These are phyloP conservation scores for Diutina neorugosa DNA, from an alignment of 1,139 yeast genomes.

Conservation along the genomic window DNA sequence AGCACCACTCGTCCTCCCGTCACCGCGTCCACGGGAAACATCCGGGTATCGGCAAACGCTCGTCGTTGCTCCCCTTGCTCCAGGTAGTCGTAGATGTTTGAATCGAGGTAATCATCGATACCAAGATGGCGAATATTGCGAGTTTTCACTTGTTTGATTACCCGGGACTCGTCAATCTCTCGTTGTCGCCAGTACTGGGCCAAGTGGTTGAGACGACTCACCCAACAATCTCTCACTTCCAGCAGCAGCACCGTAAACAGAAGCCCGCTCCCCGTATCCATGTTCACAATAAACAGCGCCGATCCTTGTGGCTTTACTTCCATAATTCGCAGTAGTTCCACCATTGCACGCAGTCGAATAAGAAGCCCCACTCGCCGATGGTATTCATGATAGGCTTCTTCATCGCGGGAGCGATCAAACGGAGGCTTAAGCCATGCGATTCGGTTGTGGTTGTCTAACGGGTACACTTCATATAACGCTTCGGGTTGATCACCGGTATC, in stretches of 20 bases:
- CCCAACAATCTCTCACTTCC: slow-evolving; percentile 54
- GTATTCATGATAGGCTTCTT: neutral
- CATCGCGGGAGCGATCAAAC: neutral
- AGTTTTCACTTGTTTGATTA: neutral
- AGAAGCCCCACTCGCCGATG: neutral
- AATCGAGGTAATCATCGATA: slow-evolving; percentile 47
- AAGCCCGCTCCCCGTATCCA: slow-evolving; percentile 35
- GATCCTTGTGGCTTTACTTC: neutral
- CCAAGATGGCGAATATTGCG: slow-evolving; percentile 30
- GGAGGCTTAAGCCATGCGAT: neutral
- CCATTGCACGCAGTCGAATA: neutral
- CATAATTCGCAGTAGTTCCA: neutral
- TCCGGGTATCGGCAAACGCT: slow-evolving; percentile 36
- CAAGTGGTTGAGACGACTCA: slow-evolving; percentile 31
- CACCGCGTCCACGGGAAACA: slow-evolving; percentile 36
- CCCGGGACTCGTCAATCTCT: slow-evolving; percentile 10
- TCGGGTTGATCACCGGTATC: neutral
- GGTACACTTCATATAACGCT: neutral
- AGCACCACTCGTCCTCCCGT: slow-evolving; percentile 51
- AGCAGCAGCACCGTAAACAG: slow-evolving; percentile 46
- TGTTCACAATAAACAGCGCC: slow-evolving; percentile 30
- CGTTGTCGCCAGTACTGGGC: slow-evolving; percentile 46
- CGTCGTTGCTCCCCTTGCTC: slow-evolving; percentile 19
- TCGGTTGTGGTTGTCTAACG: neutral
- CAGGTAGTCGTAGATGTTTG: slow-evolving; percentile 31